Evolutionary conservation across 2,329 filamentous ascomycete species (phyloP).

Genomic region (Talaromyces sp.): DNA sequence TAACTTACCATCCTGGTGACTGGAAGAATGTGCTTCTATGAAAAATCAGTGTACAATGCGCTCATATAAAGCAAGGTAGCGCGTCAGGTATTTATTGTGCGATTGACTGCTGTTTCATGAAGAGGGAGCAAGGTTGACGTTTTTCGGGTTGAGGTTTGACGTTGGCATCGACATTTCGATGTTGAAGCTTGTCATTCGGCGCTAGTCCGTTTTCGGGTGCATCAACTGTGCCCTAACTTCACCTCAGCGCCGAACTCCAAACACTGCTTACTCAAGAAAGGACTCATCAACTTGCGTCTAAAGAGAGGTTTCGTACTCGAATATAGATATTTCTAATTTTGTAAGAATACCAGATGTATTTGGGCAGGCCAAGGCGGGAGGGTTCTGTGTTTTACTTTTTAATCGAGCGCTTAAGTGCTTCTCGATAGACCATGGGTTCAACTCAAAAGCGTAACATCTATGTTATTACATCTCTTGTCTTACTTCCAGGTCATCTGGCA

Average conservation of each 20-base stretch:
- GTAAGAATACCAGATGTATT: too few relatives aligned
- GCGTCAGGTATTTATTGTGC: not conserved
- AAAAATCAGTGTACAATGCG: not conserved
- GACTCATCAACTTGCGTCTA: too few relatives aligned
- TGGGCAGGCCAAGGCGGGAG: not conserved
- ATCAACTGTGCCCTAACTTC: slow-evolving; percentile 5
- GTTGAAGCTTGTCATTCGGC: slow-evolving; percentile 1
- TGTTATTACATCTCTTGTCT: not conserved
- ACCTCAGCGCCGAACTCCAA: not conserved
- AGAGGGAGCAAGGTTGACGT: not conserved
- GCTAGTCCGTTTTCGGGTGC: not conserved
- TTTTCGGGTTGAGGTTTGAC: not conserved
- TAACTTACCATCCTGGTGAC: not conserved
- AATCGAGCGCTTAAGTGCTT: not conserved
- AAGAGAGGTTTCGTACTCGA: not conserved
- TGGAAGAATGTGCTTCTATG: not conserved
- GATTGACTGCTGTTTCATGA: not conserved
- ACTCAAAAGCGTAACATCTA: not conserved
- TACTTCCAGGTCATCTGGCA: not conserved
- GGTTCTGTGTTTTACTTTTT: not conserved
- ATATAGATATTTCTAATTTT: not conserved
- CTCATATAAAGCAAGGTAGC: not conserved
- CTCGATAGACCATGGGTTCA: not conserved
- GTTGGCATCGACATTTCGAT: not conserved
- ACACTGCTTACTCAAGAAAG: not conserved